Conservation (phyloP, 768 basidiomycete genomes). For the Tulasnella sp. region DNA sequence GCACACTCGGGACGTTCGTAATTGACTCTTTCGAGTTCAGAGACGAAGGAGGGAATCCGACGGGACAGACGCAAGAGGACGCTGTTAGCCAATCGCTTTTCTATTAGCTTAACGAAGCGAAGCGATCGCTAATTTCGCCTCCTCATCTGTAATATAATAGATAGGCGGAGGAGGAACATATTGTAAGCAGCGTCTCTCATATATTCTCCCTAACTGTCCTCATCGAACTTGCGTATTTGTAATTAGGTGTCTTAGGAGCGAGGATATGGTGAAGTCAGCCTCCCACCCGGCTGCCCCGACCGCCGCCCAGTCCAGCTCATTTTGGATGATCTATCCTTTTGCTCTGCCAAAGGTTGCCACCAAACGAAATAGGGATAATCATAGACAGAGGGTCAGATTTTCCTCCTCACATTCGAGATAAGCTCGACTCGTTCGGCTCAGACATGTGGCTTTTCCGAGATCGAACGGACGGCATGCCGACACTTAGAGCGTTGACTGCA, state of each 20-base stretch:
- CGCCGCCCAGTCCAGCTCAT: conserved; percentile 6
- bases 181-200: conserved; percentile 18
- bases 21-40: conserved; percentile 68
- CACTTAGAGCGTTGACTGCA: conserved; percentile 64
- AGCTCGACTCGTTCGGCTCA: conserved; percentile 53
- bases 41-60: conserved; percentile 49
- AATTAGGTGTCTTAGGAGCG: conserved; percentile 64
- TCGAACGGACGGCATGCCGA: conserved; percentile 40
- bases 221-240: conserved; percentile 33
- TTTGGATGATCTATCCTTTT: not conserved
- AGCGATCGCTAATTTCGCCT: not conserved
- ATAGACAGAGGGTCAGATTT: conserved; percentile 77
- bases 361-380: conserved; percentile 67
- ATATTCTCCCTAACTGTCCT: conserved; percentile 25
- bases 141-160: conserved; percentile 32
- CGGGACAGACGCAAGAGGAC: conserved; percentile 38
- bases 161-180: conserved; percentile 80
- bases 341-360: conserved; percentile 47
- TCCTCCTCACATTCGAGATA: conserved; percentile 46
- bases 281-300: not conserved
- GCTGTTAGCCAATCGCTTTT: conserved; percentile 44
- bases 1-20: conserved; percentile 77
- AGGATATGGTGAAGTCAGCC: conserved; percentile 55
- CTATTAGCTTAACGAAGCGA: not conserved
- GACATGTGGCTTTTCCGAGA: conserved; percentile 76